Evolutionary conservation across 179 eudicot genomes (phyloP), one percentile per base, ranked within the genome.

Genomic region (Monotropa hypopitys): DNA sequence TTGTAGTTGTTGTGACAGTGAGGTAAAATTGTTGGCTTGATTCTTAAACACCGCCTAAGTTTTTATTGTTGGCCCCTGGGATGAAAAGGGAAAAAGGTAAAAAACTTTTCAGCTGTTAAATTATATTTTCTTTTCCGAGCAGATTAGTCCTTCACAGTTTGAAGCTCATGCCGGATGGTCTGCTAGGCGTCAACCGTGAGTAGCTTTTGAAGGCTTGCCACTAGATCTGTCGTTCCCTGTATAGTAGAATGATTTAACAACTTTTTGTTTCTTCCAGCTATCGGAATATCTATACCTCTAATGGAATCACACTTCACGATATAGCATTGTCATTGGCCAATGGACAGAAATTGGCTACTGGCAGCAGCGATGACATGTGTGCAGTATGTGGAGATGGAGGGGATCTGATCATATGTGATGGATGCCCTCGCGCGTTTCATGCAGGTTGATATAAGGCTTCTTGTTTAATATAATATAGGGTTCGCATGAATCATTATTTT

Each of bases 121-220:
- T 69, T 72, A 16, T 72, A 16, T 81, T 47, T 82, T 66, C 40
- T 7, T 83, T 76, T 73, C 47, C 38, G 72, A 78, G 83, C 91
- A 95, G 99, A 87, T 95, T 80, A 93, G 97, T 87, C 99, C 99
- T 62, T 93, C 99, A 26, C 97, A 90, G 79, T 95, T 95, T 84
- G 99, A 95, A 83, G 91, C 97, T 84, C 99, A 95, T 82, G 99
- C 99, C 72, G 99, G 99, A 82, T 90, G 97, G 93, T 90, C 97
- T 75, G 93, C 92, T 43, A 91, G 96, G 84, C 93, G 98, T 78
- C 99, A 95, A 89, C 99, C 99, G 99, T 95, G 84, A 90, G 93
- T 90, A n/a, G 72, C 49, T 28, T 78, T 66, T 42, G 8, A 56
- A n/a, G 26, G 42, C 56, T 43, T 47, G 51, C 30, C 56, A 65